Percentiles rank a stretch among this genome's conserved stretches.
Evolutionary conservation across 2,329 filamentous ascomycete species (phyloP).

Genomic region (Aspergillus nomiae): DNA sequence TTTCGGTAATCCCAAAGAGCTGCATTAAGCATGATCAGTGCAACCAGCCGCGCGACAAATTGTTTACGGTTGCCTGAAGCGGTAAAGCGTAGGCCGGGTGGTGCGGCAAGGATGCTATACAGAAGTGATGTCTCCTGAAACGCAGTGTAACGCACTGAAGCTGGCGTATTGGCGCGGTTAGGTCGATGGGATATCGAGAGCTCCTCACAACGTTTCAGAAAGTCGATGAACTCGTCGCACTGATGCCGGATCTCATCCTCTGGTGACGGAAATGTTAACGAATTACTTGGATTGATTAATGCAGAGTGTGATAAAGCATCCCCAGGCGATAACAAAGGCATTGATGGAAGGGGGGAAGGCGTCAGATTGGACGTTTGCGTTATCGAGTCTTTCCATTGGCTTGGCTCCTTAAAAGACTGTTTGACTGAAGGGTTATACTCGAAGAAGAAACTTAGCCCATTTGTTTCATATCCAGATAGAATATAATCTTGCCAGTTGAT

Average conservation of each 20-base stretch:
- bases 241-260: slow-evolving; percentile 37
- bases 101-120: slow-evolving; percentile 35
- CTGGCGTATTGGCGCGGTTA: slow-evolving; percentile 17
- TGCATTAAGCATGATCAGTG: slow-evolving; percentile 41
- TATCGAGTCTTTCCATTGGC: neutral
- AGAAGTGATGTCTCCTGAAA: slow-evolving; percentile 36
- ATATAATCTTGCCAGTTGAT: slow-evolving; percentile 48
- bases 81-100: slow-evolving; percentile 35
- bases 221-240: slow-evolving; percentile 41
- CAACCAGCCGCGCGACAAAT: slow-evolving; percentile 38
- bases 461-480: slow-evolving; percentile 40
- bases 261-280: slow-evolving; percentile 16
- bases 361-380: neutral
- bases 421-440: slow-evolving; percentile 23
- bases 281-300: neutral
- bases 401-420: neutral
- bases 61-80: slow-evolving; percentile 42
- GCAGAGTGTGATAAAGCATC: slow-evolving; percentile 3
- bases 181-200: slow-evolving; percentile 33
- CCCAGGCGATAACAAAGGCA: slow-evolving; percentile 9
- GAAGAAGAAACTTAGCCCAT: slow-evolving; percentile 38
- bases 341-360: neutral
- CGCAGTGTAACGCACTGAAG: slow-evolving; percentile 28
- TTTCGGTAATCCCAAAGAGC: slow-evolving; percentile 45
- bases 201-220: slow-evolving; percentile 41